These are phyloP conservation scores for Trifolium repens DNA, from an alignment of 306 rosid genomes.

Conservation along the genomic window DNA sequence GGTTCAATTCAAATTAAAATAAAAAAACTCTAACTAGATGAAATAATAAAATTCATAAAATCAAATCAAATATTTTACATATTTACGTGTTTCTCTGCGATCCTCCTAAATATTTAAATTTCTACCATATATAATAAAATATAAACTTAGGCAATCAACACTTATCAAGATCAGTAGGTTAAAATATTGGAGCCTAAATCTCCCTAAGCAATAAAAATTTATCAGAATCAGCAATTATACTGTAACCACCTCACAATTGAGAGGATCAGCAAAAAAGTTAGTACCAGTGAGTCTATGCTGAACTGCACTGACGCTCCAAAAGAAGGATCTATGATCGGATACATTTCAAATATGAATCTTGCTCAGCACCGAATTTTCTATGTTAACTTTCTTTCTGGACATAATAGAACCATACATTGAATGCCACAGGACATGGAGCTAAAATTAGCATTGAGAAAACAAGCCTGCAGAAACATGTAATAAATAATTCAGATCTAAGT, in stretches of 20 bases:
- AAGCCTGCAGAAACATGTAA: conserved; percentile 68
- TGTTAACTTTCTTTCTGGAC: background rate
- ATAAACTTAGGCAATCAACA: background rate
- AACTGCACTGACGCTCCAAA: conserved; percentile 19
- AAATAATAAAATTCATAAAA: background rate
- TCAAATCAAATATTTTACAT: conserved; percentile 13
- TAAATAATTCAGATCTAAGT: conserved; percentile 55
- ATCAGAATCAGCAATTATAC: conserved; percentile 21
- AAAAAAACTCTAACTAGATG: background rate
- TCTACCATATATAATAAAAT: background rate
- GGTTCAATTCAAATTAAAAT: too few relatives aligned
- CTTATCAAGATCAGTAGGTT: conserved; percentile 4
- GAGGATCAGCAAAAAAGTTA: conserved; percentile 19
- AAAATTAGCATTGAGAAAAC: conserved; percentile 61
- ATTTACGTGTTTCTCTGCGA: conserved; percentile 2
- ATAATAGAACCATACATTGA: conserved; percentile 41
- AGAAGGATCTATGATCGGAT: conserved; percentile 22
- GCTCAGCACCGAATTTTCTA: conserved; percentile 29
- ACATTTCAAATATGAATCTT: conserved; percentile 37
- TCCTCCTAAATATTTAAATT: background rate
- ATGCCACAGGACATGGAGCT: conserved; percentile 51
- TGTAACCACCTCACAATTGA: conserved; percentile 9
- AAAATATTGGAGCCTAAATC: conserved; percentile 24
- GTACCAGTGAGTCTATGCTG: conserved; percentile 17
- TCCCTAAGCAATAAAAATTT: background rate